Evolutionary conservation across 2,329 filamentous ascomycete species (phyloP).

Genomic region (Rutstroemia sp.): DNA sequence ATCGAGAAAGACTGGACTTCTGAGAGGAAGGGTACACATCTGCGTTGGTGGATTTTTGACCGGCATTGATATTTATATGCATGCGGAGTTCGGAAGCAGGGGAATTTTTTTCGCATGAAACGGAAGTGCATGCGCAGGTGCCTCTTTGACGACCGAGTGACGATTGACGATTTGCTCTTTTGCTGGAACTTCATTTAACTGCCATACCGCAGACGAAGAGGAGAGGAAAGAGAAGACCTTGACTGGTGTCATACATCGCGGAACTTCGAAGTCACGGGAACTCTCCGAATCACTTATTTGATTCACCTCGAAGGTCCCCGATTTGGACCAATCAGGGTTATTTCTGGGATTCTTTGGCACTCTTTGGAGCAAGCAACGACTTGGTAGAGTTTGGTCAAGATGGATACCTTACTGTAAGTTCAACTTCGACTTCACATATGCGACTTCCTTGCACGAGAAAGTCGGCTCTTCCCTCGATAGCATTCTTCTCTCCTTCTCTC

Average conservation of each 20-base stretch:
- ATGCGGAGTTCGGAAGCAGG: no score
- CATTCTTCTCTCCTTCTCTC: not conserved
- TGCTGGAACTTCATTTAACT: no score
- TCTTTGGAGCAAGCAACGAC: not conserved
- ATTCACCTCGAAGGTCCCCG: not conserved
- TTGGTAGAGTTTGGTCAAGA: not conserved
- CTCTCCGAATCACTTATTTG: not conserved
- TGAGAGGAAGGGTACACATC: no score
- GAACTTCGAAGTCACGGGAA: not conserved
- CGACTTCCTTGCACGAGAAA: not conserved
- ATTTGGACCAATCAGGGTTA: not conserved
- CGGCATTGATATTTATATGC: no score
- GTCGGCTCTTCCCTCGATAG: not conserved
- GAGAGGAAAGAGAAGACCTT: not conserved
- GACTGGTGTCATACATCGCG: not conserved
- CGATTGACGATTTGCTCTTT: no score
- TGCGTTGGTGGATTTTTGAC: no score
- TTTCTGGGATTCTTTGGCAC: not conserved
- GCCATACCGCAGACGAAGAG: no score
- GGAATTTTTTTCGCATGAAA: no score
- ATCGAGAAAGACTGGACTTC: no score
- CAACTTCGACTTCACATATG: not conserved
- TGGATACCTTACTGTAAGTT: conserved; percentile 11
- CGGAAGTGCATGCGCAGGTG: no score
- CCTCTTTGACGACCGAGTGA: no score